A percentile compares a stretch with the other conserved stretches of the same genome.
These are phyloP conservation scores for Thelephora terrestris DNA, from an alignment of 1,284 basidiomycete genomes.

Conservation along the genomic window DNA sequence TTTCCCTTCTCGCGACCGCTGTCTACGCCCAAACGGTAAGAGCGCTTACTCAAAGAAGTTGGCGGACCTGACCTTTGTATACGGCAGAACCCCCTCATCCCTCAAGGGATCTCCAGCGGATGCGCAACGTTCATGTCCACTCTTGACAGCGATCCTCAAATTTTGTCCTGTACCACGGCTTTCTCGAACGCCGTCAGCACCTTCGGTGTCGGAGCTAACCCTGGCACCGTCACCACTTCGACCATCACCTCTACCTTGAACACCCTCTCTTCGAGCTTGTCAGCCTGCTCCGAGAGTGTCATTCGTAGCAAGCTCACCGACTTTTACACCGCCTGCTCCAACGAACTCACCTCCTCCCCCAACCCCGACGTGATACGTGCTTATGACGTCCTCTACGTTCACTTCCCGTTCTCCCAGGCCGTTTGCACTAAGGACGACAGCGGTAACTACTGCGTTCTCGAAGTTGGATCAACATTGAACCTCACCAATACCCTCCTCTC, in stretches of 20 bases:
- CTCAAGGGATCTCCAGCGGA: conserved; percentile 44
- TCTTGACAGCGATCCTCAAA: conserved; percentile 50
- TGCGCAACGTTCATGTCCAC: conserved; percentile 54
- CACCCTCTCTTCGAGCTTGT: conserved; percentile 43
- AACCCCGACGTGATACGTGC: conserved; percentile 41
- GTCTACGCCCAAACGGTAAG: conserved; percentile 33
- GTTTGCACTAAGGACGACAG: conserved; percentile 67
- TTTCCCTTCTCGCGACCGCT: conserved; percentile 35
- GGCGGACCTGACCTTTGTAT: conserved; percentile 7
- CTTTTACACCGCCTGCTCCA: conserved; percentile 61
- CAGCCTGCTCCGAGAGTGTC: conserved; percentile 45
- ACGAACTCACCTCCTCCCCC: conserved; percentile 50
- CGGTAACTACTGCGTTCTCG: conserved; percentile 53
- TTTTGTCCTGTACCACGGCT: conserved; percentile 56
- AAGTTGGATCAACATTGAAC: background rate
- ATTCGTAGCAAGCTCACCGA: conserved; percentile 52
- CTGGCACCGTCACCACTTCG: conserved; percentile 20
- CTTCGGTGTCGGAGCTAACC: conserved; percentile 41
- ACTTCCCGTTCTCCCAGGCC: conserved; percentile 54
- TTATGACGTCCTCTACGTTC: conserved; percentile 74
- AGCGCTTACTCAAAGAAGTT: conserved; percentile 4
- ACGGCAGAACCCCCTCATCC: conserved; percentile 41
- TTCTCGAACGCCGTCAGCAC: conserved; percentile 50
- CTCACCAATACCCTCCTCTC: conserved; percentile 11
- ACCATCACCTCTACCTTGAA: conserved; percentile 41